Evolutionary conservation across 164 flowering plant species (phyloP), one percentile per base, ranked within the genome.

Genomic region (Nelumbo lutea): DNA sequence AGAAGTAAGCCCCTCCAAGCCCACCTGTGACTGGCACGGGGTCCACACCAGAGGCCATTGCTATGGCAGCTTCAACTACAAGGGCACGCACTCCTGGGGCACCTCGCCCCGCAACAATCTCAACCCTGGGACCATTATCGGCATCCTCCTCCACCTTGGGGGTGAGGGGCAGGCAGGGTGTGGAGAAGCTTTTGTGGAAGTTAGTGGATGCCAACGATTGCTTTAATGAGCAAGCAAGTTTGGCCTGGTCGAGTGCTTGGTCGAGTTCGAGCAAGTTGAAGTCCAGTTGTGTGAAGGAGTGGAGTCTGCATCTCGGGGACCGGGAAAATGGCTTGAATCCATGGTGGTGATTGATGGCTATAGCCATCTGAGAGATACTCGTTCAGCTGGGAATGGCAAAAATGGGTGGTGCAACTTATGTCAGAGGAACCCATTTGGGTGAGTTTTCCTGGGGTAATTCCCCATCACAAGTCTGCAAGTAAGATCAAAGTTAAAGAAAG

Each of bases 1-100:
- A 59, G 60, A 78, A 81, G 72, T 89, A 90, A 48, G 93, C 91
- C 9, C 98, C 96, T 4, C 98, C 96, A 0, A 89, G 83, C 27
- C 93, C 98, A 42, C 76, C 79, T 5, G 85, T 70, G 2, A 80
- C 74, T 0, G 85, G 88, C 45, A 77, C 67, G 0, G 86, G 89
- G 3, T 76, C 74, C 3, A 79, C 69, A 27, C 95, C 93, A 3
- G 85, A 82, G 10, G 88, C 88, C 80, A 89, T 58, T 40, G 93
- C 92, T n/a, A 86, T 81, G 50, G 88, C 87, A 42, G 83, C 88
- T 71, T 90, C 96, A 2, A 79, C 83, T 0, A 88, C 87, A 10
- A 90, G 84, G 41, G 89, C 85, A 40, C 81, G 84, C 0, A 82
- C 83, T 15, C 73, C 71, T 0, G 83, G 80, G 9, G 76, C 80